Percentiles rank a stretch among this genome's conserved stretches.
Evolutionary conservation across 192 early-diverging fungal species (phyloP).

Genomic region (Cetraspora pellucida): DNA sequence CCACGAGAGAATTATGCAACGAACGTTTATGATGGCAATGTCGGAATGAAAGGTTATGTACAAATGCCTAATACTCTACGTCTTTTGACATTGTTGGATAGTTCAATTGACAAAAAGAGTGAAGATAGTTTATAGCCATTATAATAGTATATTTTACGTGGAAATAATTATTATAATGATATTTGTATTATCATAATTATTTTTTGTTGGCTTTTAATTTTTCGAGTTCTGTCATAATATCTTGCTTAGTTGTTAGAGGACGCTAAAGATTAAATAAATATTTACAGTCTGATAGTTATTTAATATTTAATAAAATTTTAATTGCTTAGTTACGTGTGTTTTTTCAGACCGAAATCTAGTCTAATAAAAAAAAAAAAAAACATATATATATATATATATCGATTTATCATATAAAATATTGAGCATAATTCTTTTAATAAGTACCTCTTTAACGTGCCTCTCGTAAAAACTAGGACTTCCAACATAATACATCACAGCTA

Average conservation of each 20-base stretch:
- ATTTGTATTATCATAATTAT: not conserved
- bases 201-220: slow-evolving; percentile 41
- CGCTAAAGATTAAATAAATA: slow-evolving; percentile 33
- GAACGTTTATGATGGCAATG: not conserved
- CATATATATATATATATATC: too few species aligned
- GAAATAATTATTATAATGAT: not conserved
- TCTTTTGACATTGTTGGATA: slow-evolving; percentile 7
- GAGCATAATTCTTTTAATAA: not conserved
- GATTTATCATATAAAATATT: not conserved
- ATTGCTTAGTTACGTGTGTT: not conserved
- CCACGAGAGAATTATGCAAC: not conserved
- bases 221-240: slow-evolving; percentile 41
- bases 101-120: not conserved
- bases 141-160: not conserved
- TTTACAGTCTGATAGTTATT: not conserved
- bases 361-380: slow-evolving; percentile 14
- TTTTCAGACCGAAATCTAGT: slow-evolving; percentile 48
- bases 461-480: slow-evolving; percentile 55
- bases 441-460: slow-evolving; percentile 42
- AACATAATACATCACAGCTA: slow-evolving; percentile 53
- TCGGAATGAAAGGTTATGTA: slow-evolving; percentile 24
- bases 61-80: slow-evolving; percentile 31
- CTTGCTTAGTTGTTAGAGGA: slow-evolving; percentile 46
- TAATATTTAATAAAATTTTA: not conserved
- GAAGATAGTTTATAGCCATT: not conserved